Evolutionary conservation across 2,329 filamentous ascomycete genomes (phyloP).

Genomic region (Lecanicillium sp.): DNA sequence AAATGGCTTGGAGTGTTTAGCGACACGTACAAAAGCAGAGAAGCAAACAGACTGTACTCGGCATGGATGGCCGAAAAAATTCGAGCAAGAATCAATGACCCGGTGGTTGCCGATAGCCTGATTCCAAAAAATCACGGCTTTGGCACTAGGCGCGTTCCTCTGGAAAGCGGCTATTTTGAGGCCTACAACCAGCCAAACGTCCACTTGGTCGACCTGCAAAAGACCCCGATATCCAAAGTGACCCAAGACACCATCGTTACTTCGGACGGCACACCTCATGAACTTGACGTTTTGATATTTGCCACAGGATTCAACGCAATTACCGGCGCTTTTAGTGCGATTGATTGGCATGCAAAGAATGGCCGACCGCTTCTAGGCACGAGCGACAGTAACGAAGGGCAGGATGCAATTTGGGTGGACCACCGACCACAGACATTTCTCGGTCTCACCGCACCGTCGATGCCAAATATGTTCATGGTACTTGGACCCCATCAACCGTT

Average conservation of each 20-base stretch:
- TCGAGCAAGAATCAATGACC: slow-evolving; percentile 24
- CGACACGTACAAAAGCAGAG: slow-evolving; percentile 18
- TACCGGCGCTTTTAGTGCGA: background rate
- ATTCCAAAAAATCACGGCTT: slow-evolving; percentile 20
- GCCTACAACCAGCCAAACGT: slow-evolving; percentile 38
- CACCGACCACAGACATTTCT: slow-evolving; percentile 22
- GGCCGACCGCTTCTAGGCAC: too few relatives aligned
- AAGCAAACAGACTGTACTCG: slow-evolving; percentile 19
- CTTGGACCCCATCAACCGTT: slow-evolving; percentile 35
- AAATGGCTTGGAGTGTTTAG: slow-evolving; percentile 11
- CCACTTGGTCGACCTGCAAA: slow-evolving; percentile 34
- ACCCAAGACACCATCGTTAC: slow-evolving; percentile 26
- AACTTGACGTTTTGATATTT: slow-evolving; percentile 28
- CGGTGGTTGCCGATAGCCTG: slow-evolving; percentile 23
- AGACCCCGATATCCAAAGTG: slow-evolving; percentile 30
- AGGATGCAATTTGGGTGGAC: too few relatives aligned
- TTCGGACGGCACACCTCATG: slow-evolving; percentile 20
- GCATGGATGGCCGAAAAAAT: slow-evolving; percentile 27
- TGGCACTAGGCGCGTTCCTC: slow-evolving; percentile 23
- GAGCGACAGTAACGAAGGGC: too few relatives aligned
- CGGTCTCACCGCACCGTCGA: slow-evolving; percentile 31
- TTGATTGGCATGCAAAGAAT: too few relatives aligned
- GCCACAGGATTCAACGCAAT: slow-evolving; percentile 34
- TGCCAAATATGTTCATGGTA: slow-evolving; percentile 41
- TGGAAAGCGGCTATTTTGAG: slow-evolving; percentile 42